Evolutionary conservation across 148 eudicot genomes (phyloP).

Genomic region (Nepenthes mirabilis): DNA sequence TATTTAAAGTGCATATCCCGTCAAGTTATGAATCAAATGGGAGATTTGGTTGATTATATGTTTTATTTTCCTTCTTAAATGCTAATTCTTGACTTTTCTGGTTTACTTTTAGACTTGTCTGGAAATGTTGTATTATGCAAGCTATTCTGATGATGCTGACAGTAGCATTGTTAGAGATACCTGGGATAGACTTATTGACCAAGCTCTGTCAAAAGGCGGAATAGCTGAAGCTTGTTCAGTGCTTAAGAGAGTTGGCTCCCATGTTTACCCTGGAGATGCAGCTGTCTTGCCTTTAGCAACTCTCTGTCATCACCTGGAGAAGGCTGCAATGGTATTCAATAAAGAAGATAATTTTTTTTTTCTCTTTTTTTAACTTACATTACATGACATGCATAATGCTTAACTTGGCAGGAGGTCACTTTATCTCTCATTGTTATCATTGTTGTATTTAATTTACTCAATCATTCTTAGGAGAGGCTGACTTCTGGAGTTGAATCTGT

Average conservation of each 20-base stretch:
- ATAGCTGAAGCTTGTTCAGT: slow-evolving; percentile 92
- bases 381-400: background rate
- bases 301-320: slow-evolving; percentile 88
- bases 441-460: background rate
- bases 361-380: background rate
- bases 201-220: slow-evolving; percentile 78
- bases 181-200: slow-evolving; percentile 94
- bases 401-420: too few relatives aligned
- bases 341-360: background rate
- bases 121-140: slow-evolving; percentile 90
- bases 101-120: slow-evolving; percentile 55
- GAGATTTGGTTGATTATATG: background rate
- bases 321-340: slow-evolving; percentile 74
- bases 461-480: slow-evolving; percentile 44
- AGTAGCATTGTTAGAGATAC: slow-evolving; percentile 77
- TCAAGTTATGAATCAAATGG: too few relatives aligned
- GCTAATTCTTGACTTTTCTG: slow-evolving; percentile 2
- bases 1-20: background rate
- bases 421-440: too few relatives aligned
- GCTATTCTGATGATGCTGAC: slow-evolving; percentile 93
- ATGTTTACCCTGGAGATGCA: slow-evolving; percentile 88
- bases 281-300: slow-evolving; percentile 81
- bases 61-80: background rate
- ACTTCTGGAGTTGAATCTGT: slow-evolving; percentile 60
- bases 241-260: slow-evolving; percentile 81